Evolutionary conservation across 2,329 filamentous ascomycete species (phyloP), one percentile per base, ranked within the genome.

Genomic region (Huntiella moniliformis): DNA sequence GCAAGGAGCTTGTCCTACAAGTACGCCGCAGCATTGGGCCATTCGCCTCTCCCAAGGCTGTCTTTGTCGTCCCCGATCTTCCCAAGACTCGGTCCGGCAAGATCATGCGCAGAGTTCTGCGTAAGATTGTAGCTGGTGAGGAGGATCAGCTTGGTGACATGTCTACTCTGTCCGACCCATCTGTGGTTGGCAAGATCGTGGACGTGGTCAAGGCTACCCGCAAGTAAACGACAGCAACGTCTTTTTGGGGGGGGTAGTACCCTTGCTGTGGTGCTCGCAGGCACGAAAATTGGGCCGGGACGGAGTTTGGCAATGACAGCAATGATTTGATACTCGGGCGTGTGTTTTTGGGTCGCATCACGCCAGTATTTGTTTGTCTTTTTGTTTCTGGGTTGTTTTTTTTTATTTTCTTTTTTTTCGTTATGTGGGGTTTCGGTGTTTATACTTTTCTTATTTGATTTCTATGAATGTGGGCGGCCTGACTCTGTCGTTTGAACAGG

Each of bases 71-170:
- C 38, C 81, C 86, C 3, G 91, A 98, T 60, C 73, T 98, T 53
- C 91, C 91, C 56, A 96, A 98, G 77, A 98, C 91, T 34, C 74
- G 91, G 55, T 93, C 83, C 55, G 91, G 91, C 54, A 98, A 98
- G 80, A 98, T 98, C 58, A 98, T 98, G 91, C 76, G 91, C 52
- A 79, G 91, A 53, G 93, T 98, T 58, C 65, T 98, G 67, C 75
- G 91, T 56, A 98, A 98, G 83, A 93, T 98, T 58, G 65, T 98
- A 54, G 87, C 87, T 12, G 88, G 88, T 33, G 91, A 98, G 68
- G 88, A 95, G 65, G 91, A 98, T 61, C 87, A 93, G 64, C 70
- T 98, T 45, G 91, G 91, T 55, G 91, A 98, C 58, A 92, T 72
- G 33, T 83, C 82, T 15, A 96, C 91, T 54, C 73, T 96, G 44